Conservation (phyloP, 176 grass and related monocot species). For the Carex myosuroides region DNA sequence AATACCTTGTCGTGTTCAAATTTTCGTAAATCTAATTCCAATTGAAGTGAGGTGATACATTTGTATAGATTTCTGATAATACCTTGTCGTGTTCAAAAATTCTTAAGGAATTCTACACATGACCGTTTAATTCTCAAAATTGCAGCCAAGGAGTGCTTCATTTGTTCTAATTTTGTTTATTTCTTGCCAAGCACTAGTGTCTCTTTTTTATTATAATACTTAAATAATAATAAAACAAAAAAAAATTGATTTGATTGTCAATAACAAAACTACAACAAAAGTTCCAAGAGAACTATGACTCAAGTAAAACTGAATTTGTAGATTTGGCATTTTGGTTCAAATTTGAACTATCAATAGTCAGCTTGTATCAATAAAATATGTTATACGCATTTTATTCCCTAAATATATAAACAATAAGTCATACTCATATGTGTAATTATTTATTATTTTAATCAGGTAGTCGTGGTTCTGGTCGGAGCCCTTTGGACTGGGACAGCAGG, state of each 20-base stretch:
- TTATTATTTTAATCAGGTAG: slow-evolving; percentile 33
- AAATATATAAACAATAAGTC: neutral
- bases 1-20: neutral
- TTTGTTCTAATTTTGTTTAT: neutral
- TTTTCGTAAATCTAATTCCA: neutral
- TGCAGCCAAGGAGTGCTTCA: neutral
- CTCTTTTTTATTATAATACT: neutral
- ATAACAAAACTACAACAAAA: neutral
- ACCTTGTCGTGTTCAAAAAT: neutral
- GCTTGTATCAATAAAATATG: neutral
- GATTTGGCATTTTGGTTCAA: neutral
- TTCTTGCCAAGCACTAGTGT: neutral
- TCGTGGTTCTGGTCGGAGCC: slow-evolving; percentile 44
- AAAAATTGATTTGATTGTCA: neutral
- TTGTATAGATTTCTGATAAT: neutral
- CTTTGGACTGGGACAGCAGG: slow-evolving; percentile 69
- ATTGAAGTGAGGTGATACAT: neutral
- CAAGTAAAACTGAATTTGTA: neutral
- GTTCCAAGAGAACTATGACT: neutral
- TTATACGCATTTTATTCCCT: neutral
- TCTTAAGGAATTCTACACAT: neutral
- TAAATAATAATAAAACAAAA: neutral
- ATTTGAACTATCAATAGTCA: neutral
- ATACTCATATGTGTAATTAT: neutral
- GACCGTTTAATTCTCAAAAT: neutral